These are phyloP conservation scores for Termitomyces bulborhizus DNA, from an alignment of 768 basidiomycete species.

Conservation along the genomic window DNA sequence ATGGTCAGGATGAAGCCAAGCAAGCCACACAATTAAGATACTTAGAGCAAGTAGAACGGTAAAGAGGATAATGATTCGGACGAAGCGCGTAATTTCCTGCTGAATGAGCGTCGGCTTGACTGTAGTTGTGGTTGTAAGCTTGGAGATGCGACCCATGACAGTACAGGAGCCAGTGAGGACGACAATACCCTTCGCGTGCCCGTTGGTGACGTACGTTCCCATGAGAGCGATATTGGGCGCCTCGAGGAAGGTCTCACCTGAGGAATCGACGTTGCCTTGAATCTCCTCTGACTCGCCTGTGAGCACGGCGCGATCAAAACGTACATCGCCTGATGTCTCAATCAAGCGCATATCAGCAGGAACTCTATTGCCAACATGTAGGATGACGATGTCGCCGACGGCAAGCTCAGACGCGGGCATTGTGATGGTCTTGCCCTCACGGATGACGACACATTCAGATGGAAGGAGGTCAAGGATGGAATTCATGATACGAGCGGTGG, in stretches of 20 bases:
- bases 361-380: slow-evolving; percentile 11
- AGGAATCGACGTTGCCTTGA: slow-evolving; percentile 30
- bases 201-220: slow-evolving; percentile 34
- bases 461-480: slow-evolving; percentile 12
- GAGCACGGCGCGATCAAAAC: slow-evolving; percentile 46
- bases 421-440: slow-evolving; percentile 3
- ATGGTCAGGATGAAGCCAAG: slow-evolving; percentile 33
- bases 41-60: slow-evolving; percentile 34
- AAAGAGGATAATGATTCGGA: slow-evolving; percentile 39
- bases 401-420: slow-evolving; percentile 12
- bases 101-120: slow-evolving; percentile 42
- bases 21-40: slow-evolving; percentile 34
- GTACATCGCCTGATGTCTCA: slow-evolving; percentile 41
- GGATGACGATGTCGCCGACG: slow-evolving; percentile 7
- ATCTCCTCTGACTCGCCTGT: slow-evolving; percentile 45
- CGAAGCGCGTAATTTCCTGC: slow-evolving; percentile 43
- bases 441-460: slow-evolving; percentile 7
- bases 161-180: slow-evolving; percentile 36
- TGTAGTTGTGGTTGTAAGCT: slow-evolving; percentile 40
- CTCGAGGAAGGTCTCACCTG: slow-evolving; percentile 39
- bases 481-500: slow-evolving; percentile 12
- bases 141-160: slow-evolving; percentile 47
- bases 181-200: slow-evolving; percentile 31
- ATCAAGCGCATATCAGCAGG: slow-evolving; percentile 44
- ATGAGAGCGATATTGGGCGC: slow-evolving; percentile 43